A percentile compares a stretch with the other conserved stretches of the same genome.
phyloP scores from a whole-genome alignment of 495 filamentous ascomycete species.

The Annulohypoxylon nitens region DNA sequence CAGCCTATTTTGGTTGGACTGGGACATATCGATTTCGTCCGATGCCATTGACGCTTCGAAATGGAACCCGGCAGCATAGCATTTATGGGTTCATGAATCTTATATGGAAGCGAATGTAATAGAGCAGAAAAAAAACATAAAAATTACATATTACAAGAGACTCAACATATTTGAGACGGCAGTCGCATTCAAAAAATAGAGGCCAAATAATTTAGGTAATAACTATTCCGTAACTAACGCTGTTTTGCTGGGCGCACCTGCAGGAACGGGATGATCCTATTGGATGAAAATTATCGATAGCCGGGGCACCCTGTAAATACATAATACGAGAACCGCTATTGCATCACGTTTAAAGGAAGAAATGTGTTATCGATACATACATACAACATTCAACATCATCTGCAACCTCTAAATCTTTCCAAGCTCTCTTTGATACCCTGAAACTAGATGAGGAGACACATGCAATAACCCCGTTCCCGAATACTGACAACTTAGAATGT shows the following conservation, averaged over 20 bases:
- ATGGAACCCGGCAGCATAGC: slow-evolving; percentile 25
- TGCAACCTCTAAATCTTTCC: background rate
- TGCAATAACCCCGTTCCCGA: background rate
- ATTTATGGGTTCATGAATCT: slow-evolving; percentile 13
- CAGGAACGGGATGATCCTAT: slow-evolving; percentile 29
- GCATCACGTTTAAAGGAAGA: background rate
- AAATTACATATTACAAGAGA: slow-evolving; percentile 9
- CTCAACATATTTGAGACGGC: slow-evolving; percentile 1
- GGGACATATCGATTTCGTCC: slow-evolving; percentile 37
- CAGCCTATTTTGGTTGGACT: slow-evolving; percentile 32
- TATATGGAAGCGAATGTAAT: slow-evolving; percentile 15
- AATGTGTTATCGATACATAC: slow-evolving; percentile 6
- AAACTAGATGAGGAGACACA: background rate
- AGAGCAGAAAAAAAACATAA: background rate
- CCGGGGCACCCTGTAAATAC: slow-evolving; percentile 17
- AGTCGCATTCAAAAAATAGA: slow-evolving; percentile 20
- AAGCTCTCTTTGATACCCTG: background rate
- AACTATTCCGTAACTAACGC: slow-evolving; percentile 20
- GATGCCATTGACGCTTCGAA: slow-evolving; percentile 35
- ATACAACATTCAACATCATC: slow-evolving; percentile 3
- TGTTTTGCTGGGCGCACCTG: slow-evolving; percentile 16
- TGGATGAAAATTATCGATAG: slow-evolving; percentile 23
- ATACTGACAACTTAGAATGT: slow-evolving; percentile 57
- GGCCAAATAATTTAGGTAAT: slow-evolving; percentile 1
- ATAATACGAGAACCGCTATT: background rate